Evolutionary conservation across 768 basidiomycete genomes (phyloP), one percentile per base, ranked within the genome.

Genomic region (Aureoboletus auriporus): DNA sequence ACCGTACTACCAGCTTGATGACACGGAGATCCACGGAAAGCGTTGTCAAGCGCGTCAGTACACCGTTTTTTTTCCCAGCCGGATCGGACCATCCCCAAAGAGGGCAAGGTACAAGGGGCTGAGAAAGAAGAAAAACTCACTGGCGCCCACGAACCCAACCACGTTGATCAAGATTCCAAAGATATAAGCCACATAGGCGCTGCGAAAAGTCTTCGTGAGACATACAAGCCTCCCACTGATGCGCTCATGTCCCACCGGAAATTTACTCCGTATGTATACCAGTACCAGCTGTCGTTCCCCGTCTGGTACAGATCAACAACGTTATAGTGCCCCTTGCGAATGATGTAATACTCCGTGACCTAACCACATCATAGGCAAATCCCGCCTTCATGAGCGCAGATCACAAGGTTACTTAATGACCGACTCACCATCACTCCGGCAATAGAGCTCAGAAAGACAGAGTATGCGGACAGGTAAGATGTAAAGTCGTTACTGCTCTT

Each of bases 91-190:
- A 30, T 43, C 37, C 16, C 40, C 47, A 29, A 16, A 8, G 35
- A 26, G 8, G 31, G 31, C 8, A 33, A 33, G 33, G 33, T 14
- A 33, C 33, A 13, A 33, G 12, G 33, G 46, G 40, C 27, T 28
- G 31, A 44, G 40, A 34, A 49, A 29, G 13, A 12, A 17, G 2
- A 47, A 28, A 29, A 11, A 73, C 79, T 52, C 59, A 78, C 83
- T 83, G 14, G 86, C 84, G 44, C 86, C 85, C 10, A 82, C 83
- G 53, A 92, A 92, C 7, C 87, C 89, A 34, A 88, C 82, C 12
- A 88, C 80, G 63, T 92, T 92, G 65, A 91, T 84, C 8, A 86
- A 72, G 53, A 93, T 88, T 14, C 90, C 88, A 31, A 81, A 60
- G 46, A 85, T 72, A 61, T 88, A 87, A 2, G 82, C 81, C 0